Evolutionary conservation across 2,329 filamentous ascomycete species (phyloP).

Genomic region (Monilinia vaccinii-corymbosi): DNA sequence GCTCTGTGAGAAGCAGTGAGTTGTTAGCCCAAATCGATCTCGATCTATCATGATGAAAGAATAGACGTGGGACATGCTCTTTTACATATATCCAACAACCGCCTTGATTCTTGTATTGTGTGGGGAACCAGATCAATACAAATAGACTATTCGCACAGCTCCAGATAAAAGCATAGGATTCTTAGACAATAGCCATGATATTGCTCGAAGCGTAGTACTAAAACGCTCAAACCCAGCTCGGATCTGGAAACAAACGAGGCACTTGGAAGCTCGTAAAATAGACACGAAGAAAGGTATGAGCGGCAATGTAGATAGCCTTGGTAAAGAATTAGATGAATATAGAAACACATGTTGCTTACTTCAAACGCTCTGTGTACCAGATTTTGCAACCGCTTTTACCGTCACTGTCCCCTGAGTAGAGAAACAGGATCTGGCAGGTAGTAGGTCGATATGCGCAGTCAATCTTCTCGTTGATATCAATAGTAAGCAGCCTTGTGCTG

Average conservation of each 20-base stretch:
- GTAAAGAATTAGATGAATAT: background rate
- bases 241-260: background rate
- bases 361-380: background rate
- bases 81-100: background rate
- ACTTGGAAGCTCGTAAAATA: background rate
- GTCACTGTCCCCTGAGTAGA: background rate
- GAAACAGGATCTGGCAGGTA: background rate
- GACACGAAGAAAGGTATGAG: background rate
- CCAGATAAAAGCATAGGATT: background rate
- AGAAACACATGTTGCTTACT: background rate
- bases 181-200: background rate
- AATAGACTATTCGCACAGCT: background rate
- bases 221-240: background rate
- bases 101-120: background rate
- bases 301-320: background rate
- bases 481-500: background rate
- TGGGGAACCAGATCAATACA: background rate
- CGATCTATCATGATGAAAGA: background rate
- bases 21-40: background rate
- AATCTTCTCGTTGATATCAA: constrained; percentile 4
- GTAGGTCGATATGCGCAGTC: constrained; percentile 1
- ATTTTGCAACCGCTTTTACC: background rate
- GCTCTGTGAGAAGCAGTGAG: background rate
- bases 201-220: background rate
- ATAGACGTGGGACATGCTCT: background rate